A percentile compares a stretch with the other conserved stretches of the same genome.
These are phyloP conservation scores for Xerocomus minutiporus DNA, from an alignment of 1,284 basidiomycete genomes.

Conservation along the genomic window DNA sequence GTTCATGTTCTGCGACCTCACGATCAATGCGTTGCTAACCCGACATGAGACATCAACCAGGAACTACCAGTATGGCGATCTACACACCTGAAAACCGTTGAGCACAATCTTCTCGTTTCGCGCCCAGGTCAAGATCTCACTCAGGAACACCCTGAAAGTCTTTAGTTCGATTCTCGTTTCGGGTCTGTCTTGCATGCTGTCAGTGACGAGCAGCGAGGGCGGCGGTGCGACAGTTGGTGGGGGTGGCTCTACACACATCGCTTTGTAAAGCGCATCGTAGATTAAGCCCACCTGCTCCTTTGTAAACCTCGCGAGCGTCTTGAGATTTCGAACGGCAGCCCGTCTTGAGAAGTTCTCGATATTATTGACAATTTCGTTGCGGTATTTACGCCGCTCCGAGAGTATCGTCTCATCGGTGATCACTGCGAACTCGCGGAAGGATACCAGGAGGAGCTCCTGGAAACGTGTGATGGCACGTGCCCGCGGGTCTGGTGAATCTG, in stretches of 20 bases:
- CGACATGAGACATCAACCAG: slow-evolving; percentile 15
- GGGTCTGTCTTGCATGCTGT: slow-evolving; percentile 68
- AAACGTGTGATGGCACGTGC: slow-evolving; percentile 95
- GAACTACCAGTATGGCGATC: not conserved
- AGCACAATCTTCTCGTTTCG: slow-evolving; percentile 90
- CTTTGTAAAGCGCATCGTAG: slow-evolving; percentile 88
- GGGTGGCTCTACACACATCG: slow-evolving; percentile 76
- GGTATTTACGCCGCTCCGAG: slow-evolving; percentile 81
- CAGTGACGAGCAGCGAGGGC: slow-evolving; percentile 49
- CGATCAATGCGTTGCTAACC: slow-evolving; percentile 74
- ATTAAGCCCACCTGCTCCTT: slow-evolving; percentile 89
- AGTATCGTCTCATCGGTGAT: slow-evolving; percentile 96
- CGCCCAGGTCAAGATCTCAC: slow-evolving; percentile 95
- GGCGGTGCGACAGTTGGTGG: slow-evolving; percentile 47
- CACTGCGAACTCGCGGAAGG: slow-evolving; percentile 95
- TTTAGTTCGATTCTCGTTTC: slow-evolving; percentile 85
- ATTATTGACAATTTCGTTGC: slow-evolving; percentile 87
- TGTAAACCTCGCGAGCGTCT: slow-evolving; percentile 74
- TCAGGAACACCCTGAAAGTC: slow-evolving; percentile 89
- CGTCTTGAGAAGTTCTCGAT: slow-evolving; percentile 97
- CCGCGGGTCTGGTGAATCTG: slow-evolving; percentile 82
- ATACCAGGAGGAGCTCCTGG: slow-evolving; percentile 93
- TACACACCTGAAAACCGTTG: slow-evolving; percentile 82
- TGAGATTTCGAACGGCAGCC: slow-evolving; percentile 88
- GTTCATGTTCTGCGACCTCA: slow-evolving; percentile 77